These are phyloP conservation scores for Cladosporium sp. DNA, from an alignment of 2,329 filamentous ascomycete genomes.

Conservation along the genomic window DNA sequence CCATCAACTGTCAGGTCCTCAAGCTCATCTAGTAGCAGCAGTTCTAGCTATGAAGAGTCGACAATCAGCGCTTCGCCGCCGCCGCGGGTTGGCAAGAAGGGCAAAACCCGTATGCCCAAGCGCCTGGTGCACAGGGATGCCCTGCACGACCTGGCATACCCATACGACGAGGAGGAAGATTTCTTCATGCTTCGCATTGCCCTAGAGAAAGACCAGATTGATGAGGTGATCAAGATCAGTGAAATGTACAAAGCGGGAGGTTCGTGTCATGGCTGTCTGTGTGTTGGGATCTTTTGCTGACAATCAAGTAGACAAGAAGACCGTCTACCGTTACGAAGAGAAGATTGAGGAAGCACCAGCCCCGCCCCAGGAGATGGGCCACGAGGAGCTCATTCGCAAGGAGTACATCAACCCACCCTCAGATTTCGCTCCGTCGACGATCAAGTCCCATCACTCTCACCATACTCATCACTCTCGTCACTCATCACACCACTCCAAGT, in stretches of 20 bases:
- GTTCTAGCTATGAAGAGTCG: conserved; percentile 39
- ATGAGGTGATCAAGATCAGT: conserved; percentile 81
- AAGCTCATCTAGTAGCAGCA: conserved; percentile 39
- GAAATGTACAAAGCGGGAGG: conserved; percentile 64
- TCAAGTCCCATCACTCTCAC: conserved; percentile 8
- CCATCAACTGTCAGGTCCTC: conserved; percentile 27
- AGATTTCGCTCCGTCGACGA: conserved; percentile 24
- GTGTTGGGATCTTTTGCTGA: conserved; percentile 21
- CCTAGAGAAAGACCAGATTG: conserved; percentile 85
- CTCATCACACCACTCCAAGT: conserved; percentile 7
- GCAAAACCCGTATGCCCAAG: conserved; percentile 84
- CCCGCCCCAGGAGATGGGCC: conserved; percentile 30
- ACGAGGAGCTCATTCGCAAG: conserved; percentile 37
- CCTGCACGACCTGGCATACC: conserved; percentile 81
- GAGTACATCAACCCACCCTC: conserved; percentile 43
- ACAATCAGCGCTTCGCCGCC: conserved; percentile 32
- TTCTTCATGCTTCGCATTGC: conserved; percentile 81
- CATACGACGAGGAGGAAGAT: conserved; percentile 83
- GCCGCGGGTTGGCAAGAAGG: conserved; percentile 56
- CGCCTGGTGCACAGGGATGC: conserved; percentile 77
- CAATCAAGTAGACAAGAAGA: conserved; percentile 35
- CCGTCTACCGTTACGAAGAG: conserved; percentile 39
- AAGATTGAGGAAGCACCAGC: conserved; percentile 24
- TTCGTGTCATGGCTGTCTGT: conserved; percentile 28
- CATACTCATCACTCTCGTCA: conserved; percentile 13